Conservation (phyloP, 331 rosid species). For the Pyracantha coccinea region DNA sequence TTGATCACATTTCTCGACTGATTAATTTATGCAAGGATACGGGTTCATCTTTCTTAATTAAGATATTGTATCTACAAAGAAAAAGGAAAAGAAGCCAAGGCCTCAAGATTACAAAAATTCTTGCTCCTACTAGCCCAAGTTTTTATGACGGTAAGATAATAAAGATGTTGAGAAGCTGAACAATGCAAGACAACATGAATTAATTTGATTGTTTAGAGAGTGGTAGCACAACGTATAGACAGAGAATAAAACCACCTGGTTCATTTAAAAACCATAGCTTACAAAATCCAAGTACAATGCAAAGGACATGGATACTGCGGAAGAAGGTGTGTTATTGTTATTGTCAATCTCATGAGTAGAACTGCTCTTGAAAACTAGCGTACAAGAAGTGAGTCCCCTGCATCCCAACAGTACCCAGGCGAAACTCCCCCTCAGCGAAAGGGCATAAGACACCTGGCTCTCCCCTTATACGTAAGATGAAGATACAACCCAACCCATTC, state of each 20-base stretch:
- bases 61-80: not conserved
- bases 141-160: not conserved
- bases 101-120: not conserved
- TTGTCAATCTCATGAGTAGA: not conserved
- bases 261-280: not conserved
- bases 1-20: not conserved
- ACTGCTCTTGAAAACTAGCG: not conserved
- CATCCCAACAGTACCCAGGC: not conserved
- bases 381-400: not conserved
- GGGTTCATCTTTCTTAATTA: not conserved
- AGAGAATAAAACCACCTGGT: not conserved
- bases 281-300: not conserved
- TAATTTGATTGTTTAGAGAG: not conserved
- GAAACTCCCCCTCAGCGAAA: not conserved
- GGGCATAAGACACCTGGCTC: not conserved
- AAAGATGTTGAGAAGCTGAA: not conserved
- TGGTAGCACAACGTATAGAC: not conserved
- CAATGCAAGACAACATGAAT: not conserved
- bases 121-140: not conserved
- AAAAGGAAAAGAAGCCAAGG: not conserved
- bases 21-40: not conserved
- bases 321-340: not conserved
- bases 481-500: too few species aligned
- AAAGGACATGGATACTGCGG: not conserved
- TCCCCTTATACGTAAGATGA: not conserved